Conservation (phyloP, 192 early-diverging fungal genomes). For the Coemansia sp. region DNA sequence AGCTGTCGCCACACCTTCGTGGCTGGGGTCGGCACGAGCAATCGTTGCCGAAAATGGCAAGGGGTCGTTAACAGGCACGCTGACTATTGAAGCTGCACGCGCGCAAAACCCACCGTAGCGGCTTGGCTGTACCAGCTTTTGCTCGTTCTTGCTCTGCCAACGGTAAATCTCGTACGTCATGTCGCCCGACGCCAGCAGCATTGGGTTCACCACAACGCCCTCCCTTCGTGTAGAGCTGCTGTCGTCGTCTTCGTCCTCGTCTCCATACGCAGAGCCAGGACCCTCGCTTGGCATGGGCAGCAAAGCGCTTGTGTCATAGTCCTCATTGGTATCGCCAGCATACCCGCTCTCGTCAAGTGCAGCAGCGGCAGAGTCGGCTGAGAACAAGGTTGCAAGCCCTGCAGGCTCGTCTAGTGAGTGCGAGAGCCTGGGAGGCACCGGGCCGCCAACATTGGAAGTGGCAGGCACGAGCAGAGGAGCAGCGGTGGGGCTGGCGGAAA, state of each 20-base stretch:
- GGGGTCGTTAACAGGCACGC: background rate
- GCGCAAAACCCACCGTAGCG: background rate
- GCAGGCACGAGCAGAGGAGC: background rate
- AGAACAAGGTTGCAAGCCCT: background rate
- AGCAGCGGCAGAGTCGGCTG: background rate
- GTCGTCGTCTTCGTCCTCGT: conserved; percentile 20
- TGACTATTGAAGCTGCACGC: background rate
- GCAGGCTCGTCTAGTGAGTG: conserved; percentile 2
- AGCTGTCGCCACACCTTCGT: background rate
- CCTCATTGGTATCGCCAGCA: conserved; percentile 40
- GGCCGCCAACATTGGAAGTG: background rate
- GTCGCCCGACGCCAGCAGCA: conserved; percentile 67
- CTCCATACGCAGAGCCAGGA: conserved; percentile 40
- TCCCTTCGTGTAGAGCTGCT: conserved; percentile 5
- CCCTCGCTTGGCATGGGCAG: conserved; percentile 18
- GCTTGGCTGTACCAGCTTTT: background rate
- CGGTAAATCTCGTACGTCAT: conserved; percentile 90
- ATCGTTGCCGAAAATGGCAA: background rate
- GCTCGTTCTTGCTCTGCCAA: conserved; percentile 70
- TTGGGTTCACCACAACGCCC: conserved; percentile 38
- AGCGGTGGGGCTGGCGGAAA: background rate
- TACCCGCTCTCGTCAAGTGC: conserved; percentile 43
- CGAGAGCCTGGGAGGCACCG: conserved; percentile 4
- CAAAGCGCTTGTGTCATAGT: conserved; percentile 8
- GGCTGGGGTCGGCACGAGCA: conserved; percentile 9